Conservation (phyloP, 306 rosid species). For the Glycine soja region DNA sequence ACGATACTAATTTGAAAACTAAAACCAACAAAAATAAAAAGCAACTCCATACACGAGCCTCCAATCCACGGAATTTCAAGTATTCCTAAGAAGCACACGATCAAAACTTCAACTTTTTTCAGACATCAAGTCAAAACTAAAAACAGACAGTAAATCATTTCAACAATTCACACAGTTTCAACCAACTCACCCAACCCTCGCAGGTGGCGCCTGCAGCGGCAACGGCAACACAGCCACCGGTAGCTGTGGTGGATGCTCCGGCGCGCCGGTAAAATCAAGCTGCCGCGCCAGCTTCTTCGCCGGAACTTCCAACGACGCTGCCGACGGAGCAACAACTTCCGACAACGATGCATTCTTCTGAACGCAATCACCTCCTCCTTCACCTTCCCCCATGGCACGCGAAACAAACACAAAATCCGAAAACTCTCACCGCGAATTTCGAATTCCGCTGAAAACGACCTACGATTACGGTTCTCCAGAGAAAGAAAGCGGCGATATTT, state of each 20-base stretch:
- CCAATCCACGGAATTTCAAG: neutral
- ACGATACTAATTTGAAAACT: neutral
- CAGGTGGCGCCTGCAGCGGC: slow-evolving; percentile 58
- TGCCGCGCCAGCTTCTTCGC: slow-evolving; percentile 93
- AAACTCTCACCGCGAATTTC: slow-evolving; percentile 43
- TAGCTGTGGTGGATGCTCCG: slow-evolving; percentile 53
- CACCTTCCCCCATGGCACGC: slow-evolving; percentile 85
- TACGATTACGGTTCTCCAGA: slow-evolving; percentile 39
- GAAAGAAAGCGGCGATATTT: slow-evolving; percentile 19
- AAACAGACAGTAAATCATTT: slow-evolving; percentile 12
- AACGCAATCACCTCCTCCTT: slow-evolving; percentile 65
- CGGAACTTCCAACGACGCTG: slow-evolving; percentile 48
- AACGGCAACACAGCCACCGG: slow-evolving; percentile 49
- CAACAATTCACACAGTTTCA: neutral
- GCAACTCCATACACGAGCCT: neutral
- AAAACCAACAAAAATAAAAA: slow-evolving; percentile 1
- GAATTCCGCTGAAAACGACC: slow-evolving; percentile 46
- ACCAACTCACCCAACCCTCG: slow-evolving; percentile 76
- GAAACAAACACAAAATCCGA: slow-evolving; percentile 14
- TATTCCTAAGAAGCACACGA: slow-evolving; percentile 15
- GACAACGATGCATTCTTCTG: slow-evolving; percentile 57
- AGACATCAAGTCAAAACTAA: slow-evolving; percentile 2
- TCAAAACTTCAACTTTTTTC: neutral
- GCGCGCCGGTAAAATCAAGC: slow-evolving; percentile 83
- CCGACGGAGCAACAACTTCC: slow-evolving; percentile 30